These are phyloP conservation scores for Xylaria curta DNA, from an alignment of 495 filamentous ascomycete species.

Conservation along the genomic window DNA sequence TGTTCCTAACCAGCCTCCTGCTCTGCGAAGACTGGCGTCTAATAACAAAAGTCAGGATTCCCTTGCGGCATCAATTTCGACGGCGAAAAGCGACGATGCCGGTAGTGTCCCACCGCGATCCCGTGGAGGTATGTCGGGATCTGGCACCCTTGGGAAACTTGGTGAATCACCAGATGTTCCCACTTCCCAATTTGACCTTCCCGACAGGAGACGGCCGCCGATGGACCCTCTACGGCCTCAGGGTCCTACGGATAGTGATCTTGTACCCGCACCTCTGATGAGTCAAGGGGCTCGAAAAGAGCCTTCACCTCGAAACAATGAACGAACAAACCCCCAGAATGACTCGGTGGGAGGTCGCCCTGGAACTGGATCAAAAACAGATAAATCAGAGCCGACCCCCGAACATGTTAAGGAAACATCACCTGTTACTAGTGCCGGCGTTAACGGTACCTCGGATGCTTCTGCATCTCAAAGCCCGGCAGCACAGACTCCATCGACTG, in stretches of 20 bases:
- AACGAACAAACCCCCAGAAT: constrained; percentile 49
- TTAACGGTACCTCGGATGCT: constrained; percentile 32
- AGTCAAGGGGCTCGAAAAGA: constrained; percentile 55
- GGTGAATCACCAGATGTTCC: constrained; percentile 45
- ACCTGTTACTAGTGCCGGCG: constrained; percentile 22
- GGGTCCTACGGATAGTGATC: constrained; percentile 46
- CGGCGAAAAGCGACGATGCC: constrained; percentile 55
- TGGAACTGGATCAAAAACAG: constrained; percentile 26
- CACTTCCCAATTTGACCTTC: constrained; percentile 52
- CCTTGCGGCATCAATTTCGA: constrained; percentile 49
- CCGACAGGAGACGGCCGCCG: constrained; percentile 59
- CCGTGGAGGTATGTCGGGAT: constrained; percentile 52
- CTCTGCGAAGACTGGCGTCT: constrained; percentile 53
- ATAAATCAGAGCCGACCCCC: constrained; percentile 23
- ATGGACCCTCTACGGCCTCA: constrained; percentile 57
- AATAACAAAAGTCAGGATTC: constrained; percentile 65
- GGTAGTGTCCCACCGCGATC: constrained; percentile 55
- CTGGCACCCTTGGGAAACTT: constrained; percentile 43
- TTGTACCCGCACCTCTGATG: constrained; percentile 61
- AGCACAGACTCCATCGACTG: constrained; percentile 33
- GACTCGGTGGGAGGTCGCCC: constrained; percentile 37
- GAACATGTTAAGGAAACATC: constrained; percentile 27
- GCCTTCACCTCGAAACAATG: constrained; percentile 53
- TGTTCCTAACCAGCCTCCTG: constrained; percentile 48
- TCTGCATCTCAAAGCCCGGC: constrained; percentile 32